These are phyloP conservation scores for Drechslerella coelobrocha DNA, from an alignment of 2,329 filamentous ascomycete species.

Conservation along the genomic window DNA sequence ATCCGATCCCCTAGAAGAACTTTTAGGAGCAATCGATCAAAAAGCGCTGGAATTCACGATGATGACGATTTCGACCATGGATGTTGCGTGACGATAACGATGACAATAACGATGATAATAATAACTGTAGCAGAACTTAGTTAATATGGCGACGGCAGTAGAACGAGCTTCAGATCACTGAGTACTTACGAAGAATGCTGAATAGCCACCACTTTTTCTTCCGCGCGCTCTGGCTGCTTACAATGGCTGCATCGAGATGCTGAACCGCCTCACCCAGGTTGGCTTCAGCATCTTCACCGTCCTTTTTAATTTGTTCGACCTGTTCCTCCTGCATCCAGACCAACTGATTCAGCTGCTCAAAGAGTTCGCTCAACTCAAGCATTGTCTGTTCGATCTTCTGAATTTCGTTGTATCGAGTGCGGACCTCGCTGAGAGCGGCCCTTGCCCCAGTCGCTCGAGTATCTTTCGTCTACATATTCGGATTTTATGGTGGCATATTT, in stretches of 20 bases:
- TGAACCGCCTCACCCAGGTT: slow-evolving; percentile 73
- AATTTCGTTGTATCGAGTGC: slow-evolving; percentile 82
- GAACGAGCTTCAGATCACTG: background rate
- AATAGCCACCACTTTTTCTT: slow-evolving; percentile 85
- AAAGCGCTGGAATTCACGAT: background rate
- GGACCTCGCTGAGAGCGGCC: slow-evolving; percentile 77
- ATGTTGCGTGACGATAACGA: slow-evolving; percentile 15
- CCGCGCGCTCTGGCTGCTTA: slow-evolving; percentile 69
- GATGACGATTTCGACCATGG: slow-evolving; percentile 10
- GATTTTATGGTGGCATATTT: background rate
- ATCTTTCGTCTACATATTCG: slow-evolving; percentile 13
- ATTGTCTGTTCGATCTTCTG: slow-evolving; percentile 80
- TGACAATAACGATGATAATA: slow-evolving; percentile 9
- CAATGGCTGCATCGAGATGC: slow-evolving; percentile 72
- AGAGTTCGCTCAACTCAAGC: slow-evolving; percentile 72
- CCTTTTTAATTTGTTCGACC: slow-evolving; percentile 69
- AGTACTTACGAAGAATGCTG: slow-evolving; percentile 60
- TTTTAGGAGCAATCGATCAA: slow-evolving; percentile 2
- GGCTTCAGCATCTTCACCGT: slow-evolving; percentile 70
- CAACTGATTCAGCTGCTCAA: slow-evolving; percentile 75
- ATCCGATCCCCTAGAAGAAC: background rate
- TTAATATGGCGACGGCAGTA: background rate
- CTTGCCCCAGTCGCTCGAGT: slow-evolving; percentile 61
- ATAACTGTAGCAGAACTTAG: slow-evolving; percentile 10
- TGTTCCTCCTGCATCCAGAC: slow-evolving; percentile 74